Evolutionary conservation across 2,329 filamentous ascomycete genomes (phyloP).

Genomic region (Sclerotinia trifoliorum): DNA sequence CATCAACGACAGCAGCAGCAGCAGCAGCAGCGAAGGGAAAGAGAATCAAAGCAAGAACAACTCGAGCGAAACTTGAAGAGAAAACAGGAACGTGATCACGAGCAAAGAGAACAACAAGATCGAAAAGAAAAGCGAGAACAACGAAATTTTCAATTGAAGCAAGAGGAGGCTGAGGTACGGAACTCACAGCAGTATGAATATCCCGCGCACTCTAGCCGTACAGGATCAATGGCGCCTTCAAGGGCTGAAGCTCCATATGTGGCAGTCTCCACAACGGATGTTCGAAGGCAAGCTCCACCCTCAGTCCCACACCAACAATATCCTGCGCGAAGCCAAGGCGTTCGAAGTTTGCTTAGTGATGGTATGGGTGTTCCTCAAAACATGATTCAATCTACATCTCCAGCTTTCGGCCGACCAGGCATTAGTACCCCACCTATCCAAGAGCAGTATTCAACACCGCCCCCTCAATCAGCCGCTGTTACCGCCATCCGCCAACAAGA

Average conservation of each 20-base stretch:
- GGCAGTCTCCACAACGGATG: constrained; percentile 1
- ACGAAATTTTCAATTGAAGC: constrained; percentile 36
- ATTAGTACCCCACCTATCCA: constrained; percentile 34
- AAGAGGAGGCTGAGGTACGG: constrained; percentile 36
- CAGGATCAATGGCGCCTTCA: constrained; percentile 29
- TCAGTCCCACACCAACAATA: constrained; percentile 29
- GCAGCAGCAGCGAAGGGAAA: constrained; percentile 12
- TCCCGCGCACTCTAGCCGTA: constrained; percentile 29
- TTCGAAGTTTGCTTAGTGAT: constrained; percentile 34
- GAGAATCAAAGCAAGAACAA: constrained; percentile 9
- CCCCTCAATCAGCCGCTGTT: constrained; percentile 40
- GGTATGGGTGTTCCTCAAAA: constrained; percentile 28
- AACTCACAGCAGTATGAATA: constrained; percentile 42
- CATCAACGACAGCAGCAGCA: not conserved
- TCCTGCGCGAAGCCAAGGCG: constrained; percentile 30
- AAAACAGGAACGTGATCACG: constrained; percentile 25
- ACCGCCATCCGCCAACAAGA: constrained; percentile 45
- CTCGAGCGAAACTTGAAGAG: constrained; percentile 11
- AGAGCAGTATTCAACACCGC: constrained; percentile 33
- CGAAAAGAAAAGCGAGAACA: constrained; percentile 31
- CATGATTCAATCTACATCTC: constrained; percentile 34
- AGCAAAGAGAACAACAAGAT: constrained; percentile 21
- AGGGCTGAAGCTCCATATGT: constrained; percentile 31
- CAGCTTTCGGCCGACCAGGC: constrained; percentile 32
- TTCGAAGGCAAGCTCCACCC: constrained; percentile 31